A percentile compares a stretch with the other conserved stretches of the same genome.
Conservation (phyloP, 768 basidiomycete genomes). For the Termitomyces sp. region DNA sequence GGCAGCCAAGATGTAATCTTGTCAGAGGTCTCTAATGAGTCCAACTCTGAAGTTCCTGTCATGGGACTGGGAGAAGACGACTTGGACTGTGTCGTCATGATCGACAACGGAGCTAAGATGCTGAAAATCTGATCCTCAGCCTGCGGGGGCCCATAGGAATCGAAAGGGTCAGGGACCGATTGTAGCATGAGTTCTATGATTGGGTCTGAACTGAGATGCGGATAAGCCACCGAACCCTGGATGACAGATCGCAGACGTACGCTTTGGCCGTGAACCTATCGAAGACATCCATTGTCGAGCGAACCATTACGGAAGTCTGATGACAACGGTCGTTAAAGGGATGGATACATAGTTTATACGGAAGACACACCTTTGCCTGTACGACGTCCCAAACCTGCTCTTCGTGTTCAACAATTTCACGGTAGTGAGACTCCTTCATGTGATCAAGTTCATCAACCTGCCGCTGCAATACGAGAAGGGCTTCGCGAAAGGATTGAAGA, state of each 20-base stretch:
- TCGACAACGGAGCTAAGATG: slow-evolving; percentile 82
- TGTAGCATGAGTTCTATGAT: slow-evolving; percentile 88
- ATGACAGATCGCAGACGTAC: slow-evolving; percentile 40
- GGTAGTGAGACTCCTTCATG: slow-evolving; percentile 80
- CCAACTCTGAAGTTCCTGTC: slow-evolving; percentile 41
- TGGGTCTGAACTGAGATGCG: slow-evolving; percentile 65
- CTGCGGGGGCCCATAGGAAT: slow-evolving; percentile 84
- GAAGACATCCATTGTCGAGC: slow-evolving; percentile 89
- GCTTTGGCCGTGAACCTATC: slow-evolving; percentile 83
- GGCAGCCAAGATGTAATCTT: slow-evolving; percentile 47
- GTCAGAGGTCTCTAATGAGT: slow-evolving; percentile 25
- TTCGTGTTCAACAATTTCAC: slow-evolving; percentile 87
- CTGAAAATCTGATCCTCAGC: slow-evolving; percentile 90
- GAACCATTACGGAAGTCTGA: slow-evolving; percentile 75
- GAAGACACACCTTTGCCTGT: slow-evolving; percentile 63
- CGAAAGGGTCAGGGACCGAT: slow-evolving; percentile 88
- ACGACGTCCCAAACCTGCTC: slow-evolving; percentile 95
- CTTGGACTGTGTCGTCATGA: slow-evolving; percentile 54
- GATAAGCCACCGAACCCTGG: not conserved
- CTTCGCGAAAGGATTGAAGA: slow-evolving; percentile 83
- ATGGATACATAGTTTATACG: slow-evolving; percentile 1
- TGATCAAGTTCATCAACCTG: slow-evolving; percentile 92
- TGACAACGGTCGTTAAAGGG: slow-evolving; percentile 6
- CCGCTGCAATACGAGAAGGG: slow-evolving; percentile 71
- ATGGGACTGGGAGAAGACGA: slow-evolving; percentile 60